These are phyloP conservation scores for Fusarium citri DNA, from an alignment of 2,329 filamentous ascomycete genomes.

Conservation along the genomic window DNA sequence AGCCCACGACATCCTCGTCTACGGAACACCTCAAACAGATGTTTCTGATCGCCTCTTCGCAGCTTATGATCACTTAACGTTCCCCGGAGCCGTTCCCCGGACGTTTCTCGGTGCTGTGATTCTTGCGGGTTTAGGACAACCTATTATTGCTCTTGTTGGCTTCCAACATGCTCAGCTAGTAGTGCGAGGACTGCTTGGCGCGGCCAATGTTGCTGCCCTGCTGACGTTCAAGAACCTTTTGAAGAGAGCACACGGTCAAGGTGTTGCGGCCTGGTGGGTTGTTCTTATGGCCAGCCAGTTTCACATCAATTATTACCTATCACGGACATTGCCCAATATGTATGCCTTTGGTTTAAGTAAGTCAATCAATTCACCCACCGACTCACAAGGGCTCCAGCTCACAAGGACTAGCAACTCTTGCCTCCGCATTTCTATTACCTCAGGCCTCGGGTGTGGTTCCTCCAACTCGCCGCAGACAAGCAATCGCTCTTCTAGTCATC, in stretches of 20 bases:
- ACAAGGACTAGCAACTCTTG: slow-evolving; percentile 69
- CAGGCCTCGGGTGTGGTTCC: slow-evolving; percentile 45
- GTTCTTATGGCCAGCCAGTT: slow-evolving; percentile 86
- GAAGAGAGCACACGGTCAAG: slow-evolving; percentile 73
- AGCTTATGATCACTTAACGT: slow-evolving; percentile 89
- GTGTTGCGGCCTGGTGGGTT: slow-evolving; percentile 81
- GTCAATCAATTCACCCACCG: slow-evolving; percentile 48
- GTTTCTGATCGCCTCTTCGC: slow-evolving; percentile 64
- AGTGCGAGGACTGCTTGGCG: slow-evolving; percentile 80
- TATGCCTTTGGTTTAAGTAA: slow-evolving; percentile 89
- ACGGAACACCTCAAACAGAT: slow-evolving; percentile 77
- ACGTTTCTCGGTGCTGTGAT: slow-evolving; percentile 87
- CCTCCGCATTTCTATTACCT: slow-evolving; percentile 63
- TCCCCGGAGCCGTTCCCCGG: slow-evolving; percentile 90
- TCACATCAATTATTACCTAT: slow-evolving; percentile 92
- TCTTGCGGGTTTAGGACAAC: slow-evolving; percentile 78
- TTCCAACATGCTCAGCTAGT: slow-evolving; percentile 69
- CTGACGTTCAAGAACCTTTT: slow-evolving; percentile 74
- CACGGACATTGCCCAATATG: slow-evolving; percentile 93
- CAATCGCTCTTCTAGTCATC: slow-evolving; percentile 80
- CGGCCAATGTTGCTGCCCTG: slow-evolving; percentile 78
- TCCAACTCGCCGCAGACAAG: slow-evolving; percentile 66
- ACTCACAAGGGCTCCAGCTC: background rate
- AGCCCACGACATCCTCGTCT: slow-evolving; percentile 85
- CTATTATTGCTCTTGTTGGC: slow-evolving; percentile 68